Evolutionary conservation across 2,329 filamentous ascomycete species (phyloP), one percentile per base, ranked within the genome.

Genomic region (Exophiala xenobiotica): DNA sequence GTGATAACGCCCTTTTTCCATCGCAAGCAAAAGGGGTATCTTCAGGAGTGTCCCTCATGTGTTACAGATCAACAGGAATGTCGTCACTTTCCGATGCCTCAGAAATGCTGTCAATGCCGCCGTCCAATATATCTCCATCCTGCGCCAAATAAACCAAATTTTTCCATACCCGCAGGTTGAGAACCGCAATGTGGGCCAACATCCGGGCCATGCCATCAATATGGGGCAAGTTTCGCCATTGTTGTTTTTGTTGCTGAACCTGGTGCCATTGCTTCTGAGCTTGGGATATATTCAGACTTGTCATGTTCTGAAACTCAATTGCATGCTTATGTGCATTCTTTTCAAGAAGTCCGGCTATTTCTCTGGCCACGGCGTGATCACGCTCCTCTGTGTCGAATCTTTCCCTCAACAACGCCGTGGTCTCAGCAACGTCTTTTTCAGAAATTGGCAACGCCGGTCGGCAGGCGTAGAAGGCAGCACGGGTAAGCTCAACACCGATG

Each of bases 151-250:
- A 96, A 9, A 87, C 82, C 46, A 95, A 74, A 2, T 82, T 81
- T 1, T 81, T 80, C 90, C 91, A 97, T 2, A 96, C 86, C 42
- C 88, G 81, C 90, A 91, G 96, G 69, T 96, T 90, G 19, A 97
- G 73, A 4, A 93, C 78, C 11, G 88, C 83, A 38, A 96, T 82
- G 64, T 96, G 92, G 4, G 89, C 86, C 44, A 96, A 77, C 39
- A 88, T 83, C 38, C 84, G 86, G 1, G 88, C 83, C 67, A 96
- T 81, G 52, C 66, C 64, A 43, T 73, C 68, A 3, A 71, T 59
- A 49, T 68, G 66, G 24, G 63, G 54, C 11, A 61, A 35, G 8
- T 66, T 64, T 27, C 67, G 65, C 16, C 8, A 46, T 11, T 19
- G 55, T 58, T 43, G 6, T 20, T 23, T 47, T n/a, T 46, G 31